Evolutionary conservation across 139 green algal genomes (phyloP).

Genomic region (Micractinium conductrix): DNA sequence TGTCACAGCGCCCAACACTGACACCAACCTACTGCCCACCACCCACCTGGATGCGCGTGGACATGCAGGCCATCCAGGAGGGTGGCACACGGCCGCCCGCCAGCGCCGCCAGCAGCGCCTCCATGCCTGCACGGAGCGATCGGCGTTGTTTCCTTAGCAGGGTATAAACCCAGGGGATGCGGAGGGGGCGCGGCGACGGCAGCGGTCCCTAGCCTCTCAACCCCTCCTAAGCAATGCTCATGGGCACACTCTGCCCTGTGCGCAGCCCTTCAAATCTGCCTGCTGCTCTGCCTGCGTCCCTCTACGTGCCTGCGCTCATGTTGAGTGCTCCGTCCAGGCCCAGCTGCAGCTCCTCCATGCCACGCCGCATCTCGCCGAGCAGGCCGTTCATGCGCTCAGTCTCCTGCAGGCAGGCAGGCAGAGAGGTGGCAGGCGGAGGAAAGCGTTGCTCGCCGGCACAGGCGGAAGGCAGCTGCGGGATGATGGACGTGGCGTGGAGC

Average conservation of each 20-base stretch:
- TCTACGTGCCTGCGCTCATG: no score
- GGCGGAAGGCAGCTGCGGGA: no score
- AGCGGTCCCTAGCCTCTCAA: no score
- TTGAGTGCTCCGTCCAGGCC: conserved; percentile 93
- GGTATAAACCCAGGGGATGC: no score
- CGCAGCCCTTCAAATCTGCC: no score
- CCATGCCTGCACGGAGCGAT: no score
- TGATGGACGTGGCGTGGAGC: no score
- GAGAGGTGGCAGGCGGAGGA: background rate
- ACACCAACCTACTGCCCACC: conserved; percentile 63
- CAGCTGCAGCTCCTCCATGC: conserved; percentile 87
- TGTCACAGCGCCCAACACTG: conserved; percentile 18
- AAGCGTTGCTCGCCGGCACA: background rate
- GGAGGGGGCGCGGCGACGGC: no score
- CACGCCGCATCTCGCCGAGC: conserved; percentile 80
- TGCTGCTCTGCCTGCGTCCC: no score
- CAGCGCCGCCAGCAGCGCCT: conserved; percentile 18
- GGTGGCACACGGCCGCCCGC: conserved; percentile 41
- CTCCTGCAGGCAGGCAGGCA: conserved; percentile 64
- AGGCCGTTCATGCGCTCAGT: conserved; percentile 89
- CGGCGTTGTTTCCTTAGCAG: no score
- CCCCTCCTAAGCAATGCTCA: no score
- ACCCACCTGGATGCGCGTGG: conserved; percentile 75
- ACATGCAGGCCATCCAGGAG: conserved; percentile 87
- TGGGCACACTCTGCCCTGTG: no score